These are phyloP conservation scores for Ramaria sp. DNA, from an alignment of 768 basidiomycete species.

Conservation along the genomic window DNA sequence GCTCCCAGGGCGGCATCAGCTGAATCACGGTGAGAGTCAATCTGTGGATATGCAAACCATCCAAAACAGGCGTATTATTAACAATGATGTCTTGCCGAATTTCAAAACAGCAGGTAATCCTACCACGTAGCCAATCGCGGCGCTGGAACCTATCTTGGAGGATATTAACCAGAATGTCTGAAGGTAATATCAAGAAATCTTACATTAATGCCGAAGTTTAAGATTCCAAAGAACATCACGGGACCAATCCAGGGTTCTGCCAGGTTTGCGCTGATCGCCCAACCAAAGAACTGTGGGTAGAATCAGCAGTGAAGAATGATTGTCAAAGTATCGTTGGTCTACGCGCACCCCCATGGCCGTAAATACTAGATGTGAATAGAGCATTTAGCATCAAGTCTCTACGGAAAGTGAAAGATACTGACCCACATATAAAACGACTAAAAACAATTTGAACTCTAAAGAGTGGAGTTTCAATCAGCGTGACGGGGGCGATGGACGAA, in stretches of 20 bases:
- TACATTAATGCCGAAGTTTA: slow-evolving; percentile 15
- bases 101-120: neutral
- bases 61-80: too few species aligned
- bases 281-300: slow-evolving; percentile 14
- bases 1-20: slow-evolving; percentile 15
- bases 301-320: neutral
- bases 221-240: slow-evolving; percentile 14
- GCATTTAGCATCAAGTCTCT: neutral
- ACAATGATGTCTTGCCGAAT: too few species aligned
- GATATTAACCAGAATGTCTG: neutral
- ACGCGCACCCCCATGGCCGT: slow-evolving; percentile 13
- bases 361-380: slow-evolving; percentile 13
- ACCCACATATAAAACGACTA: slow-evolving; percentile 17
- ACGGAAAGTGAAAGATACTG: neutral
- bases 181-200: neutral
- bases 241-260: slow-evolving; percentile 10
- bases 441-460: slow-evolving; percentile 16
- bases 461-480: neutral
- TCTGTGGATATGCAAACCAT: neutral
- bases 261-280: slow-evolving; percentile 11
- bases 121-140: slow-evolving; percentile 15
- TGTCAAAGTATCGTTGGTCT: neutral
- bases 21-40: slow-evolving; percentile 13
- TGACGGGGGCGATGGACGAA: slow-evolving; percentile 11
- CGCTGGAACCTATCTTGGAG: slow-evolving; percentile 11